These are phyloP conservation scores for Exophiala xenobiotica DNA, from an alignment of 2,329 filamentous ascomycete species.

Conservation along the genomic window DNA sequence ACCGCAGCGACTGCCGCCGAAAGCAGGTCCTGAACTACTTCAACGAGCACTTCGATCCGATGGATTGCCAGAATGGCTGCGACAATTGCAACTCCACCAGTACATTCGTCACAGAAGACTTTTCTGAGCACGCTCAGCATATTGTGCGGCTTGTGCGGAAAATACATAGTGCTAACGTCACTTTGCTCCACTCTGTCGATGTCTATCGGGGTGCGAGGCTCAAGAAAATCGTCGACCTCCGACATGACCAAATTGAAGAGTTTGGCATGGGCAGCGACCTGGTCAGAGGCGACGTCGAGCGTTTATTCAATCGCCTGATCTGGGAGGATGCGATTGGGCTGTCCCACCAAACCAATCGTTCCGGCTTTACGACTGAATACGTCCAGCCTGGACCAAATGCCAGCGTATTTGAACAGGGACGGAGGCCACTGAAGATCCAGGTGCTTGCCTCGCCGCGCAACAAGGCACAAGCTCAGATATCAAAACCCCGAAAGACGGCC, in stretches of 20 bases:
- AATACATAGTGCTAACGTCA: slow-evolving; percentile 61
- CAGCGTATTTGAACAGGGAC: slow-evolving; percentile 47
- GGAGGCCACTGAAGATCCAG: slow-evolving; percentile 51
- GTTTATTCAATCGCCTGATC: slow-evolving; percentile 75
- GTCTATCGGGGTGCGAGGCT: slow-evolving; percentile 71
- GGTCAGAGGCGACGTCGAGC: slow-evolving; percentile 73
- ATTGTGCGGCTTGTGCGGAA: slow-evolving; percentile 67
- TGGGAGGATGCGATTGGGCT: slow-evolving; percentile 73
- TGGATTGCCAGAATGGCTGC: slow-evolving; percentile 72
- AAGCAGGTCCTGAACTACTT: slow-evolving; percentile 93
- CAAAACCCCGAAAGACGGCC: slow-evolving; percentile 34
- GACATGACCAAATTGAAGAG: slow-evolving; percentile 55
- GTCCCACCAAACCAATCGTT: slow-evolving; percentile 62
- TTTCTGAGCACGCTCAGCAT: slow-evolving; percentile 70
- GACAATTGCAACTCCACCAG: slow-evolving; percentile 82
- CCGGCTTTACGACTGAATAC: slow-evolving; percentile 71
- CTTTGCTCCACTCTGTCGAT: slow-evolving; percentile 78
- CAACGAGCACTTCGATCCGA: slow-evolving; percentile 73
- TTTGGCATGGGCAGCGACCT: slow-evolving; percentile 69
- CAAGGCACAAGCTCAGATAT: slow-evolving; percentile 37
- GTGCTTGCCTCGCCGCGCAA: slow-evolving; percentile 50
- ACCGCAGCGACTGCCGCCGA: slow-evolving; percentile 80
- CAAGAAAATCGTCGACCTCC: slow-evolving; percentile 55
- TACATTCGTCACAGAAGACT: slow-evolving; percentile 71
- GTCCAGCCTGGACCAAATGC: slow-evolving; percentile 45